Conservation (phyloP, 441 rosid genomes). For the Erodium chrysanthum region DNA sequence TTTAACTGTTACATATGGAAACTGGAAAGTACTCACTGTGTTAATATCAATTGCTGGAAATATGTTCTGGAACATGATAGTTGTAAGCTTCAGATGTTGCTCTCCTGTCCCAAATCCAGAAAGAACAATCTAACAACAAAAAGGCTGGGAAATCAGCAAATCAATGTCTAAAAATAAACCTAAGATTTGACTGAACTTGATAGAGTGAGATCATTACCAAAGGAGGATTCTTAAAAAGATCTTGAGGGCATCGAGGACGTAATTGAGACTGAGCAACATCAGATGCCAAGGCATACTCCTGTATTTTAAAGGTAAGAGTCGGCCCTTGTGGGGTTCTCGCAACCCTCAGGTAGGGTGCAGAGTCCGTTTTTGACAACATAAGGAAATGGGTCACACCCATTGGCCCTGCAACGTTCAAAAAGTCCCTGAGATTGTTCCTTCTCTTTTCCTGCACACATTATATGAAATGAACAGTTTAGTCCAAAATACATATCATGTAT, state of each 20-base stretch:
- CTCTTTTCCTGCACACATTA: slow-evolving; percentile 61
- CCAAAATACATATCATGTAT: background rate
- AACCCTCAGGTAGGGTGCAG: slow-evolving; percentile 57
- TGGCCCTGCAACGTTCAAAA: slow-evolving; percentile 73
- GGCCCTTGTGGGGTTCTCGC: slow-evolving; percentile 82
- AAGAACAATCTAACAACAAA: slow-evolving; percentile 61
- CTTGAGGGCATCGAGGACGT: slow-evolving; percentile 82
- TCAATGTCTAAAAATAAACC: too few relatives aligned
- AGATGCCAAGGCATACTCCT: slow-evolving; percentile 55
- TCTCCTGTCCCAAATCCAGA: slow-evolving; percentile 81
- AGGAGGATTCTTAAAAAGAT: slow-evolving; percentile 77
- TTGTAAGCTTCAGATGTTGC: slow-evolving; percentile 68
- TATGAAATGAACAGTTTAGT: background rate
- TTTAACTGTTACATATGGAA: background rate
- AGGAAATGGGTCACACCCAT: slow-evolving; percentile 95
- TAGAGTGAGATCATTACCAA: slow-evolving; percentile 29
- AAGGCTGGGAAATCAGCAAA: background rate
- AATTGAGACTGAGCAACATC: slow-evolving; percentile 76
- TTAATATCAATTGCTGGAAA: slow-evolving; percentile 83
- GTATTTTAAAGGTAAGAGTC: slow-evolving; percentile 68
- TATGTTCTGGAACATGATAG: slow-evolving; percentile 88
- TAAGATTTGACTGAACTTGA: background rate
- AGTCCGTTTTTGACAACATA: slow-evolving; percentile 56
- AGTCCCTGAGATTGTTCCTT: slow-evolving; percentile 66
- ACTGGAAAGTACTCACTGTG: slow-evolving; percentile 49